phyloP scores from a whole-genome alignment of 176 grass and related monocot species.

The Cenchrus fungigraminus region DNA sequence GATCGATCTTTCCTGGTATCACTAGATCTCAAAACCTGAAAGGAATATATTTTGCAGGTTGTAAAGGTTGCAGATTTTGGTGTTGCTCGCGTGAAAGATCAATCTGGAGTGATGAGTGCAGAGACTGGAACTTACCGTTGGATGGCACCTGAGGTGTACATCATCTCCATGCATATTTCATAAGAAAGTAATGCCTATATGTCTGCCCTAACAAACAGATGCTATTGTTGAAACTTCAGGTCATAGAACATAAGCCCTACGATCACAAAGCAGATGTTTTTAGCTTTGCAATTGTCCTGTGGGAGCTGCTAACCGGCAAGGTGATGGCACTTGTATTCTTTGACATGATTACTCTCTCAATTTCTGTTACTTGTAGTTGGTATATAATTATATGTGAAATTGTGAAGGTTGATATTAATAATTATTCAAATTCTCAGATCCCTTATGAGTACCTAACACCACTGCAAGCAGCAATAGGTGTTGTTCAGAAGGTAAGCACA shows the following conservation, averaged over 20 bases:
- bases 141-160: slow-evolving; percentile 87
- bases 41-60: slow-evolving; percentile 42
- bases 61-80: slow-evolving; percentile 97
- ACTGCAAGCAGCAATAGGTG: slow-evolving; percentile 91
- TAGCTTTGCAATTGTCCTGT: slow-evolving; percentile 85
- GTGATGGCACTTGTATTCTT: slow-evolving; percentile 43
- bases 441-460: slow-evolving; percentile 87
- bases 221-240: slow-evolving; percentile 46
- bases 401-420: not conserved
- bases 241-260: slow-evolving; percentile 88
- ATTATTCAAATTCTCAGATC: slow-evolving; percentile 51
- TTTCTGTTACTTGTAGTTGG: not conserved
- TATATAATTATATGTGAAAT: not conserved
- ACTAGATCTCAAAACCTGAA: not conserved
- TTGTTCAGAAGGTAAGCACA: slow-evolving; percentile 76
- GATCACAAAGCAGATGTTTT: slow-evolving; percentile 97
- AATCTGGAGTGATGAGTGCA: slow-evolving; percentile 90
- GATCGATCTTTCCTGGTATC: not conserved
- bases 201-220: not conserved
- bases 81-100: slow-evolving; percentile 84
- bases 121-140: slow-evolving; percentile 98
- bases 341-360: not conserved
- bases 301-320: slow-evolving; percentile 86
- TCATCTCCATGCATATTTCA: not conserved
- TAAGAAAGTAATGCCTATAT: not conserved